Evolutionary conservation across 1,284 basidiomycete genomes (phyloP).

Genomic region (Anthracocystis panici-leucophaei): DNA sequence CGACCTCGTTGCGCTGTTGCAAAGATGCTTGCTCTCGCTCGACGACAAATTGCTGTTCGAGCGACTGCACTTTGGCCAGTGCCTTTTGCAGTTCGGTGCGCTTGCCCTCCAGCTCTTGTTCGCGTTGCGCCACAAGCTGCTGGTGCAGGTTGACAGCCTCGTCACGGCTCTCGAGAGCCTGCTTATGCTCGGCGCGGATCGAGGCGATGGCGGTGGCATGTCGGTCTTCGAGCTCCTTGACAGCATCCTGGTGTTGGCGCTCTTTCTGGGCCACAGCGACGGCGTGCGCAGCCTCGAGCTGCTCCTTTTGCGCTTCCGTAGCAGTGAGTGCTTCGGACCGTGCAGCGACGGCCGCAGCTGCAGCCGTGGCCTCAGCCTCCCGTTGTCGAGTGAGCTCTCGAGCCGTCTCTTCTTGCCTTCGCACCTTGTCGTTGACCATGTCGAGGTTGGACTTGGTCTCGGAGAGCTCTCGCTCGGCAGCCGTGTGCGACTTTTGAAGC

Average conservation of each 20-base stretch:
- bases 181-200: conserved; percentile 45
- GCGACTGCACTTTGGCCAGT: conserved; percentile 6
- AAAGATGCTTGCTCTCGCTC: conserved; percentile 29
- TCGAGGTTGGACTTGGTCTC: conserved; percentile 41
- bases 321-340: conserved; percentile 48
- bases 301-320: conserved; percentile 49
- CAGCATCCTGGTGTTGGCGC: conserved; percentile 38
- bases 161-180: conserved; percentile 43
- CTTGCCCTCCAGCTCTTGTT: conserved; percentile 30
- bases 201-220: conserved; percentile 34
- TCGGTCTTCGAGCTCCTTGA: conserved; percentile 52
- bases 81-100: conserved; percentile 22
- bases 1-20: conserved; percentile 22
- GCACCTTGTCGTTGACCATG: conserved; percentile 49
- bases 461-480: conserved; percentile 37
- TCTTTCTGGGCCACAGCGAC: conserved; percentile 47
- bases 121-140: conserved; percentile 26
- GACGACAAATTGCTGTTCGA: conserved; percentile 22
- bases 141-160: conserved; percentile 25
- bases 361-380: conserved; percentile 46
- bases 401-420: conserved; percentile 43
- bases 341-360: conserved; percentile 44
- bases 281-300: conserved; percentile 37
- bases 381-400: conserved; percentile 39
- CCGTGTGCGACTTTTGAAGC: conserved; percentile 29